Base-by-base conservation (phyloP, 495 filamentous ascomycete species). In the Penicillium goetzii region DNA sequence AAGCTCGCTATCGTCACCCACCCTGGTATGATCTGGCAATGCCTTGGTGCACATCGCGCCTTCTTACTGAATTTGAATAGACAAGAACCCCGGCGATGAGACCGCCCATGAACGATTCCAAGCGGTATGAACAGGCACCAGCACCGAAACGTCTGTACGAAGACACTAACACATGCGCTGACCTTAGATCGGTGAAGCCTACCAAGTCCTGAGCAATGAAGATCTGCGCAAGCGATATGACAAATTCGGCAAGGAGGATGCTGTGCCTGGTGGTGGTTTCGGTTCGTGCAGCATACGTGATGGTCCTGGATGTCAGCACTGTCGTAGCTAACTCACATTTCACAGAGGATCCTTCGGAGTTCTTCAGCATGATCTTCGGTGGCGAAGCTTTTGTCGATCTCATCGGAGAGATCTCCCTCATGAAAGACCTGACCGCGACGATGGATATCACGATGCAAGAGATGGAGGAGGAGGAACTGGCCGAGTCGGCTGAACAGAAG, bases 311-410 rank as follows among this genome's bases (percentile, higher is more conserved):
- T 7, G 36, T 52, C 1, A 5, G 15, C 21, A 9, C 10, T 9
- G 23, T 33, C 17, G 5, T 33, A 7, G 52, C 52, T 55, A n/a
- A 23, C 25, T 51, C 23, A 47, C 6, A 51, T 32, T n/a, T 19
- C 23, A 61, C 66, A 89, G 89, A 92, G 81, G 95, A 99, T 68
- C 96, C 95, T 0, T 86, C 92, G 47, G 96, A 99, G 79, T 99
- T 99, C 86, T 98, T 99, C 76, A 88, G 91, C 66, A 96, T 92
- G 84, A 98, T 99, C 62, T 99, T 99, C 69, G 95, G 95, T 64
- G 95, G 95, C 38, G 94, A 97, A 61, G 95, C 96, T 5, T 99
- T 99, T 71, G 83, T 89, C 26, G 94, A 95, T 75, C 86, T 92
- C 72, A 96, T 95, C 68, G 92, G 92, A 58, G 92, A 96, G 78